These are phyloP conservation scores for Thielaviopsis euricoi DNA, from an alignment of 2,329 filamentous ascomycete genomes.

Conservation along the genomic window DNA sequence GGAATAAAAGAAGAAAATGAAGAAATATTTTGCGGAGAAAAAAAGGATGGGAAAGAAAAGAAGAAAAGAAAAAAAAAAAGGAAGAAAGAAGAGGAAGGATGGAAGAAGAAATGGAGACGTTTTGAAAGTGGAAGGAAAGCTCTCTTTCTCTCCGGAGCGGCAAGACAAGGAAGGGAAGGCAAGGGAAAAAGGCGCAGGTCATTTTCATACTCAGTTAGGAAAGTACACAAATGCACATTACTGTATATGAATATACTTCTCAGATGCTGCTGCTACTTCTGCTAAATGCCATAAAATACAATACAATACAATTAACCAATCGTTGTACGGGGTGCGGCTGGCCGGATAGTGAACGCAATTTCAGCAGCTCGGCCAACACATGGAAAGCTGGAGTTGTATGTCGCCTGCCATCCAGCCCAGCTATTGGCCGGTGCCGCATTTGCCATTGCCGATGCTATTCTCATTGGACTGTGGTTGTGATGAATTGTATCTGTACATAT, in stretches of 20 bases:
- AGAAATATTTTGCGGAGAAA: neutral
- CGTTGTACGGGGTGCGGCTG: neutral
- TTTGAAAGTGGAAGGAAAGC: constrained; percentile 3
- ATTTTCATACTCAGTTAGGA: constrained; percentile 5
- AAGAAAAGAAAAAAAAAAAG: constrained; percentile 14
- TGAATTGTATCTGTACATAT: neutral
- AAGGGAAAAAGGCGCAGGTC: constrained; percentile 15
- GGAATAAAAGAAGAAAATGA: constrained; percentile 14
- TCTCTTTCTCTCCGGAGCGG: neutral
- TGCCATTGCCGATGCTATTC: neutral
- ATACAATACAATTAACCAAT: neutral
- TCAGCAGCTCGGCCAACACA: neutral
- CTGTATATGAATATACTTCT: neutral
- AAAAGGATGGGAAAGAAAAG: neutral
- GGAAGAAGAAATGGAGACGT: constrained; percentile 17
- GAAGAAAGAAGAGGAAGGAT: constrained; percentile 21
- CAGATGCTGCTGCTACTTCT: neutral
- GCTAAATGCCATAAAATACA: too few relatives aligned
- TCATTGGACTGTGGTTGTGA: neutral
- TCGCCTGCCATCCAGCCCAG: neutral
- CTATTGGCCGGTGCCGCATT: neutral
- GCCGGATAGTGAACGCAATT: neutral
- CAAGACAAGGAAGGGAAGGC: constrained; percentile 17
- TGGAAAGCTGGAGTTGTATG: neutral
- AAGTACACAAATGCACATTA: constrained; percentile 13